These are phyloP conservation scores for Angomonas deanei DNA, from an alignment of 208 protist species.

Conservation along the genomic window DNA sequence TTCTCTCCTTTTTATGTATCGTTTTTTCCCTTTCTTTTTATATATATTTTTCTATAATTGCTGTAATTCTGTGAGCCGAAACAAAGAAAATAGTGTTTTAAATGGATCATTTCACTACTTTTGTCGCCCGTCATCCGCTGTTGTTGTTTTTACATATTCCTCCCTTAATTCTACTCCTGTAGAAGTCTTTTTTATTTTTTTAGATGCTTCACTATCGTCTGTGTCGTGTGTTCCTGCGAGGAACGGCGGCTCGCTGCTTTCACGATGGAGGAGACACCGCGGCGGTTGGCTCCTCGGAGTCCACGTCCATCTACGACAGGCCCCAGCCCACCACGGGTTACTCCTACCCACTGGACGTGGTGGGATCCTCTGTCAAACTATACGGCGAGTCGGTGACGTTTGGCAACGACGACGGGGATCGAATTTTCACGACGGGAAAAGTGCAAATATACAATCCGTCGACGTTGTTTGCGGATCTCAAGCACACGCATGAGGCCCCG, in stretches of 20 bases:
- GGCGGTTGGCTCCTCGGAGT: not conserved
- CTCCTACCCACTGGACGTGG: constrained; percentile 35
- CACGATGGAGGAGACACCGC: not conserved
- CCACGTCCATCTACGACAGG: not conserved
- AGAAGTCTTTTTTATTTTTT: too few relatives aligned
- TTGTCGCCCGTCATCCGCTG: too few relatives aligned
- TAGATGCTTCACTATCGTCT: too few relatives aligned
- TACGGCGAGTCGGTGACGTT: constrained; percentile 41
- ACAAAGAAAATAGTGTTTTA: too few relatives aligned
- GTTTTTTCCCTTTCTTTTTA: constrained; percentile 10
- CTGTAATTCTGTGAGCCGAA: not conserved
- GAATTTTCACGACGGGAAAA: constrained; percentile 42
- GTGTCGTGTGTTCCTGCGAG: too few relatives aligned
- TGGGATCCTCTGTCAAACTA: constrained; percentile 28
- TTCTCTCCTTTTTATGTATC: constrained; percentile 6
- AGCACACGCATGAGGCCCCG: constrained; percentile 18
- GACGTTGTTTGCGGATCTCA: constrained; percentile 33
- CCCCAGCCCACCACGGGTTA: constrained; percentile 15
- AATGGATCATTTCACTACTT: too few relatives aligned
- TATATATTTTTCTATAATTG: constrained; percentile 7
- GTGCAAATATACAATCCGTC: constrained; percentile 52
- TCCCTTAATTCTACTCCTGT: too few relatives aligned
- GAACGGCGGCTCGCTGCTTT: too few relatives aligned
- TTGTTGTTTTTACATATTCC: too few relatives aligned
- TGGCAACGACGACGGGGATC: constrained; percentile 27